phyloP scores from a whole-genome alignment of 148 eudicot species.

The Nepenthes gracilis region DNA sequence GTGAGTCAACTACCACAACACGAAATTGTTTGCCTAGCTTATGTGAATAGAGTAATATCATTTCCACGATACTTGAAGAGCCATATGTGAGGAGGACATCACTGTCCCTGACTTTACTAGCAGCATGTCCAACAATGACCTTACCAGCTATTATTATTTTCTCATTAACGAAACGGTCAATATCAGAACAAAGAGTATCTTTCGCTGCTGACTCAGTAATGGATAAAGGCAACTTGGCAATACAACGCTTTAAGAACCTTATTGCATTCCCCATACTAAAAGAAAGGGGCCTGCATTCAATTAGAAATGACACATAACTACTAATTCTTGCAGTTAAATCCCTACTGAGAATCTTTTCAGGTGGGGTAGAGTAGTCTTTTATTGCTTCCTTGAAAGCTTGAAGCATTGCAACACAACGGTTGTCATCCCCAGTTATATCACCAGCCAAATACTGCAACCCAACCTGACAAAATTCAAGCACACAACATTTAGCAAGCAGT shows the following conservation, averaged over 20 bases:
- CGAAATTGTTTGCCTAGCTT: constrained; percentile 72
- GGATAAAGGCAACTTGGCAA: constrained; percentile 42
- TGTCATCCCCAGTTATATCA: constrained; percentile 52
- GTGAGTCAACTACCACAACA: constrained; percentile 85
- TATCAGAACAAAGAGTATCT: constrained; percentile 41
- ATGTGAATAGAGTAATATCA: constrained; percentile 59
- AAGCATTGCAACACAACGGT: constrained; percentile 85
- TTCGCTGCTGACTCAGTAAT: constrained; percentile 70
- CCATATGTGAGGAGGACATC: constrained; percentile 84
- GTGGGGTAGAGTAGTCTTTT: constrained; percentile 64
- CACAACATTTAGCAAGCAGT: neutral
- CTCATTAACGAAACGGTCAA: constrained; percentile 60
- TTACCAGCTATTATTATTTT: constrained; percentile 73
- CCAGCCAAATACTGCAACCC: constrained; percentile 68
- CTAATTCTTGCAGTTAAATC: constrained; percentile 71
- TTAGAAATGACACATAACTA: constrained; percentile 62
- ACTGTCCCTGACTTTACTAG: constrained; percentile 62
- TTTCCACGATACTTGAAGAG: constrained; percentile 66
- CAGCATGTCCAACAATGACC: constrained; percentile 62
- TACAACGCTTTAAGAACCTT: constrained; percentile 50
- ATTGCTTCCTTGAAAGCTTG: constrained; percentile 73
- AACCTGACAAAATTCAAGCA: constrained; percentile 37
- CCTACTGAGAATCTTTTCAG: constrained; percentile 52
- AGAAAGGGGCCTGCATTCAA: constrained; percentile 82
- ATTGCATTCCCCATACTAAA: constrained; percentile 97